These are phyloP conservation scores for Blastobotrys peoriensis DNA, from an alignment of 805 yeast genomes.

Conservation along the genomic window DNA sequence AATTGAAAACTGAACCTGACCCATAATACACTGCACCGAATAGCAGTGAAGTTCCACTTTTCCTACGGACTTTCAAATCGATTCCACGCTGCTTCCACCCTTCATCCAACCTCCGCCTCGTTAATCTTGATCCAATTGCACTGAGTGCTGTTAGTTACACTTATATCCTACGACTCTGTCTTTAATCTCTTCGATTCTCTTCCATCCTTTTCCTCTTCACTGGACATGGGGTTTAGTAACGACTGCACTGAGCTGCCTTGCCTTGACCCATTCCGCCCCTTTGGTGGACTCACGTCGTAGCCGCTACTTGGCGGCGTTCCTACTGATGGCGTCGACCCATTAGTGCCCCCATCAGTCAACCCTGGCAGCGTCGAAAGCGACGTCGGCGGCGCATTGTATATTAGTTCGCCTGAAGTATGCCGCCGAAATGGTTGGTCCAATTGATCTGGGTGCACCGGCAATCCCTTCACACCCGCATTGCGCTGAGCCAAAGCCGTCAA, in stretches of 20 bases:
- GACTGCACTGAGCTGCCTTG: constrained; percentile 16
- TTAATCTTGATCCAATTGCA: too few relatives aligned
- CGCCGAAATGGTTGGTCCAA: constrained; percentile 13
- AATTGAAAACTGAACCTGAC: too few relatives aligned
- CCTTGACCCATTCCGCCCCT: background rate
- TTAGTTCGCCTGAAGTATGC: constrained; percentile 18
- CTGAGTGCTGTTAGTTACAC: too few relatives aligned
- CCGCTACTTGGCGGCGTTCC: background rate
- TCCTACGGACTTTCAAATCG: too few relatives aligned
- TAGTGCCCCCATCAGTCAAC: background rate
- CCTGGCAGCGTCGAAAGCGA: background rate
- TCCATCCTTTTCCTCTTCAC: background rate
- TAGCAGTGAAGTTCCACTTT: too few relatives aligned
- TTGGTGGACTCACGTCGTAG: constrained; percentile 3
- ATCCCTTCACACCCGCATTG: constrained; percentile 1
- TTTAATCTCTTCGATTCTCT: constrained; percentile 1
- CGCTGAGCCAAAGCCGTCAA: constrained; percentile 8
- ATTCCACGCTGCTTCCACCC: too few relatives aligned
- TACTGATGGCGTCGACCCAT: background rate
- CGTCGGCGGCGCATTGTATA: background rate
- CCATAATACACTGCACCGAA: too few relatives aligned
- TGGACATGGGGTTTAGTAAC: constrained; percentile 15
- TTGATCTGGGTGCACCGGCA: background rate
- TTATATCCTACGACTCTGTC: background rate
- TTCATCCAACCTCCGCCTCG: too few relatives aligned